phyloP scores from a whole-genome alignment of 441 rosid genomes.

The Oxalis stricta region DNA sequence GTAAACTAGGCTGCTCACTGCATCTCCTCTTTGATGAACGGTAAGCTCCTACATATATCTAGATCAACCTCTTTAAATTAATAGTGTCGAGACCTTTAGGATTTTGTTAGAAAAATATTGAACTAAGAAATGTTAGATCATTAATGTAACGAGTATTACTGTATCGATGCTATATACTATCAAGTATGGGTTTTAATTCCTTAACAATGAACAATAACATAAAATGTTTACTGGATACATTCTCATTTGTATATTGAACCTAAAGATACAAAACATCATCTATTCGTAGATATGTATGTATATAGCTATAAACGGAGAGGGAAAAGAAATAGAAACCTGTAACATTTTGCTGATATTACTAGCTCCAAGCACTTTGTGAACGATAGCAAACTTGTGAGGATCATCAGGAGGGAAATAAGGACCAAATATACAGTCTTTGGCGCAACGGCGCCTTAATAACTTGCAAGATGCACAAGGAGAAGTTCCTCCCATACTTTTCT shows the following conservation, averaged over 20 bases:
- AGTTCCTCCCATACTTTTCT: slow-evolving; percentile 34
- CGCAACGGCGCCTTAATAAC: slow-evolving; percentile 70
- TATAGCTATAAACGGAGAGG: background rate
- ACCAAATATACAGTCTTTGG: slow-evolving; percentile 78
- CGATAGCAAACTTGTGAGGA: slow-evolving; percentile 83
- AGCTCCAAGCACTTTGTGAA: slow-evolving; percentile 90
- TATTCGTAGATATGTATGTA: background rate
- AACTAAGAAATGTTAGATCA: no score
- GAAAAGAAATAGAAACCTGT: slow-evolving; percentile 34
- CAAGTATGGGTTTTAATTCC: no score
- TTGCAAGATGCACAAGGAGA: slow-evolving; percentile 97
- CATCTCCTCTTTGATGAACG: slow-evolving; percentile 68
- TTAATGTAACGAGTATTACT: no score
- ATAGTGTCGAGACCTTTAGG: background rate
- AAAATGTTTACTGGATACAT: no score
- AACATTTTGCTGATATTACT: slow-evolving; percentile 92
- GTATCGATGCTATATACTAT: no score
- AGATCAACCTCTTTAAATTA: no score
- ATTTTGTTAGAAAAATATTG: no score
- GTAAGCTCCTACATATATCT: slow-evolving; percentile 51
- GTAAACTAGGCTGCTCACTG: slow-evolving; percentile 79
- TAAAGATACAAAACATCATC: background rate
- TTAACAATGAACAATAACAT: no score
- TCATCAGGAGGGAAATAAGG: slow-evolving; percentile 91
- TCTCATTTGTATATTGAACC: background rate